Conservation (phyloP, 257 asterid genomes). For the Plectranthus barbatus region DNA sequence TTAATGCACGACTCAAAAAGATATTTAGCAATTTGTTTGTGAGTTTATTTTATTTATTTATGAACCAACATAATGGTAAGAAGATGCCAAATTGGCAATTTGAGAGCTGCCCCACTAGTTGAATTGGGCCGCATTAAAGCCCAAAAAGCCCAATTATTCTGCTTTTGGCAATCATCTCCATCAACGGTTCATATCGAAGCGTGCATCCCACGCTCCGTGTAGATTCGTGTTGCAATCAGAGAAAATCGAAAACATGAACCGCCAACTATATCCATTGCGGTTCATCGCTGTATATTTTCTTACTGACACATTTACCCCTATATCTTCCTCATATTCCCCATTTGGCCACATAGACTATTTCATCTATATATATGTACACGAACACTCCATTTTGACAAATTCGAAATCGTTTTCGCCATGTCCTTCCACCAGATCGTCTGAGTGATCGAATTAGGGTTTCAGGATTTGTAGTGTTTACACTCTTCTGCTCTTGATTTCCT, state of each 20-base stretch:
- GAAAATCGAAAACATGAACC: slow-evolving; percentile 1
- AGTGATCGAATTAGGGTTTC: slow-evolving; percentile 27
- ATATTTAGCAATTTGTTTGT: no score
- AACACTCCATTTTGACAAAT: not conserved
- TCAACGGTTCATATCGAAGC: not conserved
- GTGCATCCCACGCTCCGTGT: not conserved
- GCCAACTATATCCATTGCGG: slow-evolving; percentile 21
- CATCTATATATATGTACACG: not conserved
- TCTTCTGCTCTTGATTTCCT: not conserved
- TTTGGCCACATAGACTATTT: not conserved
- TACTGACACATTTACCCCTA: slow-evolving; percentile 1
- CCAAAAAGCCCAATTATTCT: not conserved
- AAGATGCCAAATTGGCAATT: no score
- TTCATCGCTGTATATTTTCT: not conserved
- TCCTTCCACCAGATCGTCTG: slow-evolving; percentile 5
- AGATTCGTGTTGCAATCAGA: not conserved
- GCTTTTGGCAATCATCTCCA: not conserved
- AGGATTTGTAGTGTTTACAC: not conserved
- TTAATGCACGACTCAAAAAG: no score
- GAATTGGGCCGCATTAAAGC: not conserved
- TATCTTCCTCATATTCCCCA: not conserved
- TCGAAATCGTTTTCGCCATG: not conserved
- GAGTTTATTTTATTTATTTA: no score
- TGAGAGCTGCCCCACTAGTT: no score
- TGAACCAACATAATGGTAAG: no score